Conservation (phyloP, 805 yeast species). For the Candida caryicola region DNA sequence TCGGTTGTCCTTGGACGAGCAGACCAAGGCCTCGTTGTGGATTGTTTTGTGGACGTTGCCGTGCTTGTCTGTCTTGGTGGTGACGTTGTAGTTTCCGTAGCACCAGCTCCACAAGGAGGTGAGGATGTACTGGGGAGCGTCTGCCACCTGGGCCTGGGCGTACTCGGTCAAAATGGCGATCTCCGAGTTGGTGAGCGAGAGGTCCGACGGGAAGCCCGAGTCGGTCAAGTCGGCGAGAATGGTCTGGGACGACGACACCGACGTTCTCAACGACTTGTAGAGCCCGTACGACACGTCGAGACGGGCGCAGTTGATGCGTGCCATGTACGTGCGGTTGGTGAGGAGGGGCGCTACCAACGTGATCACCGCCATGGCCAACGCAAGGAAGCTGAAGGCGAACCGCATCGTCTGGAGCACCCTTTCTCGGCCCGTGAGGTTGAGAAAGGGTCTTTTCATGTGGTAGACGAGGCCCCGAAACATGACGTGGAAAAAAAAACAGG, state of each 20-base stretch:
- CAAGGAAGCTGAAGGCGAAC: conserved; percentile 15
- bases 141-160: conserved; percentile 43
- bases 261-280: conserved; percentile 40
- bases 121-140: conserved; percentile 48
- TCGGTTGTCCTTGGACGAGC: conserved; percentile 12
- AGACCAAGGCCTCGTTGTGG: conserved; percentile 22
- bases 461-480: neutral
- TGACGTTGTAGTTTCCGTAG: conserved; percentile 36
- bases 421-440: conserved; percentile 24
- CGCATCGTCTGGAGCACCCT: conserved; percentile 25
- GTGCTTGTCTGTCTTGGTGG: conserved; percentile 10
- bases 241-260: conserved; percentile 15
- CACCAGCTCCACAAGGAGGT: conserved; percentile 46
- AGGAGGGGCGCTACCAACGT: conserved; percentile 27
- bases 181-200: conserved; percentile 47
- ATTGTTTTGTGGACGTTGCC: conserved; percentile 13
- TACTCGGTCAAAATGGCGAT: conserved; percentile 44
- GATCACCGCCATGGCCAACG: conserved; percentile 19
- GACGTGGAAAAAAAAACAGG: no score
- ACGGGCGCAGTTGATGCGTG: conserved; percentile 49
- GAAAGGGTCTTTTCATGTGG: conserved; percentile 16
- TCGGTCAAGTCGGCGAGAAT: neutral
- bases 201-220: conserved; percentile 13
- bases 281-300: conserved; percentile 53
- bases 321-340: conserved; percentile 20